phyloP scores from a whole-genome alignment of 768 basidiomycete genomes.

The Agrocybe praecox region DNA sequence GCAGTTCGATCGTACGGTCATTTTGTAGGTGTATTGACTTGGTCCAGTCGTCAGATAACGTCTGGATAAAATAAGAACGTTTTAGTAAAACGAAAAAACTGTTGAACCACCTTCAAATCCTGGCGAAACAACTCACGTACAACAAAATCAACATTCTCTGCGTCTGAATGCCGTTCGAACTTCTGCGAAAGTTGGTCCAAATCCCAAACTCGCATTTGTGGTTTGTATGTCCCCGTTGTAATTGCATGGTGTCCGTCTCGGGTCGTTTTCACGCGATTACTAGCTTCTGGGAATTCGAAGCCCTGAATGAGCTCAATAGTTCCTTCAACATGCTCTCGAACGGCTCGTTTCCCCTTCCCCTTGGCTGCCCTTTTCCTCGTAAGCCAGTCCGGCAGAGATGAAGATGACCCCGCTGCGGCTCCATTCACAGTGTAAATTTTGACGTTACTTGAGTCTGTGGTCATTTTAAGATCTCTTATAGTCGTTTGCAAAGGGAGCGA shows the following conservation, averaged over 20 bases:
- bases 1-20: constrained; percentile 92
- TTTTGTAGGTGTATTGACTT: constrained; percentile 97
- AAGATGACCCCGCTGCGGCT: constrained; percentile 81
- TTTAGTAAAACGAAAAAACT: neutral
- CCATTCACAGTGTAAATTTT: constrained; percentile 97
- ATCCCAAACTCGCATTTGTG: constrained; percentile 96
- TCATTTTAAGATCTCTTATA: neutral
- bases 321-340: constrained; percentile 77
- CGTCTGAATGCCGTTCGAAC: constrained; percentile 94
- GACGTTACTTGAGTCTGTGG: constrained; percentile 31
- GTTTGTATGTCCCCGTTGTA: constrained; percentile 97
- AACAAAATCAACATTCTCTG: constrained; percentile 97
- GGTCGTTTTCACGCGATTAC: constrained; percentile 88
- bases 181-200: constrained; percentile 90
- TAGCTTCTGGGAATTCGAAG: constrained; percentile 97
- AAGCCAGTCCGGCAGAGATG: constrained; percentile 95
- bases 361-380: constrained; percentile 68
- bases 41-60: constrained; percentile 97
- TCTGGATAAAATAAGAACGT: constrained; percentile 48
- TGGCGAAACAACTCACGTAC: constrained; percentile 64
- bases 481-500: neutral
- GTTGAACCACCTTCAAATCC: neutral
- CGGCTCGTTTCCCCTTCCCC: constrained; percentile 66
- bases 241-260: constrained; percentile 91
- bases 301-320: constrained; percentile 92